Evolutionary conservation across 140 eudicot genomes (phyloP).

Genomic region (Anethum foeniculum): DNA sequence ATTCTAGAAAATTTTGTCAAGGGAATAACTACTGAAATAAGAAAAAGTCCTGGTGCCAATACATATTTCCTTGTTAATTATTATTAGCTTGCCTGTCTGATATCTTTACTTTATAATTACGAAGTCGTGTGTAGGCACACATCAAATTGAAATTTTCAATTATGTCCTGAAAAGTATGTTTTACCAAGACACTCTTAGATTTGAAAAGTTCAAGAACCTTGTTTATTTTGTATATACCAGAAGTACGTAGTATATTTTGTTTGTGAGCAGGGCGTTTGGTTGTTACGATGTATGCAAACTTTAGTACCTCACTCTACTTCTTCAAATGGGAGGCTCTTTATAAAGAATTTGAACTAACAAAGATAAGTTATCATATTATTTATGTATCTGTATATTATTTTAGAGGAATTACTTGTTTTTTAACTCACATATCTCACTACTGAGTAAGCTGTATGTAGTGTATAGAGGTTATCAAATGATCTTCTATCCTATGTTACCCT

Average conservation of each 20-base stretch:
- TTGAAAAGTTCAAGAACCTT: not conserved
- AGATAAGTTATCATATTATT: not conserved
- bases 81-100: not conserved
- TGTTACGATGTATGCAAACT: not conserved
- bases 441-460: slow-evolving; percentile 3
- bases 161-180: not conserved
- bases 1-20: not conserved
- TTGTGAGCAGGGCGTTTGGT: not conserved
- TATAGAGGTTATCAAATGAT: not conserved
- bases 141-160: not conserved
- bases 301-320: not conserved
- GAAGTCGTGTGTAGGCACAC: not conserved
- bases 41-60: not conserved
- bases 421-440: not conserved
- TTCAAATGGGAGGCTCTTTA: not conserved
- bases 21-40: not conserved
- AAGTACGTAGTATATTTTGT: not conserved
- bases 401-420: not conserved
- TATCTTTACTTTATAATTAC: not conserved
- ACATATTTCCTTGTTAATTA: not conserved
- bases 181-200: not conserved
- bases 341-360: not conserved
- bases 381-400: not conserved
- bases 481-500: not conserved
- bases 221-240: not conserved